phyloP scores from a whole-genome alignment of 164 flowering plant species.

The Liriodendron chinense region DNA sequence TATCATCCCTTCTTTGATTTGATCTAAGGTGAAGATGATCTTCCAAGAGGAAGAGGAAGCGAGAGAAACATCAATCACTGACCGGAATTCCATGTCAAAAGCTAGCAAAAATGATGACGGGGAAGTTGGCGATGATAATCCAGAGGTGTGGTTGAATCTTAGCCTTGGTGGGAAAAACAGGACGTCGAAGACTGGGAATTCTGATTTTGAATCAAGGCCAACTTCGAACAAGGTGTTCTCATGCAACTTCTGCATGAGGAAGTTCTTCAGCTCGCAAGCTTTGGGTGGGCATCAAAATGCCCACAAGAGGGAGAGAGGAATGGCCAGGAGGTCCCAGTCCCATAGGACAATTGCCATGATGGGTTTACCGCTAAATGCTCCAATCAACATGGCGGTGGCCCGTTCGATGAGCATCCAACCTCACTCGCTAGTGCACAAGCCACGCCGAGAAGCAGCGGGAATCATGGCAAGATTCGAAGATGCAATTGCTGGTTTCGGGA shows the following conservation, averaged over 20 bases:
- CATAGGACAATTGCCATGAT: not conserved
- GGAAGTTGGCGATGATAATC: conserved; percentile 22
- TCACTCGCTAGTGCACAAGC: conserved; percentile 28
- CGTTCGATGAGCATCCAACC: conserved; percentile 33
- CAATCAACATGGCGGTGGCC: conserved; percentile 2
- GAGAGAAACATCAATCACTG: conserved; percentile 11
- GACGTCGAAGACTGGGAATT: not conserved
- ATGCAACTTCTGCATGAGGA: conserved; percentile 86
- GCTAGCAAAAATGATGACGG: conserved; percentile 8
- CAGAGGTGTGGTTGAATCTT: conserved; percentile 61
- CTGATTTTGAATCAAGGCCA: conserved; percentile 29
- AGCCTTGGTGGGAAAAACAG: conserved; percentile 44
- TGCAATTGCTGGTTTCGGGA: conserved; percentile 14
- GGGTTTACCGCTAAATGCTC: conserved; percentile 12
- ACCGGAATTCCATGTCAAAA: not conserved
- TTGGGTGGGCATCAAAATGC: conserved; percentile 95
- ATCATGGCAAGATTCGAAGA: conserved; percentile 23
- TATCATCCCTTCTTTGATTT: not conserved
- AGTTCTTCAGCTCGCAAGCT: conserved; percentile 89
- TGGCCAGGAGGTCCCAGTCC: conserved; percentile 39
- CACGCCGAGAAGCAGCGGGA: conserved; percentile 19
- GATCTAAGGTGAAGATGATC: conserved; percentile 20
- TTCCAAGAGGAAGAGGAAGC: conserved; percentile 21
- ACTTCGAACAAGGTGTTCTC: conserved; percentile 57
- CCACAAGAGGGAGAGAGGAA: conserved; percentile 87